Percentiles rank a stretch among this genome's conserved stretches.
These are phyloP conservation scores for Mortierella sp. DNA, from an alignment of 371 early-diverging fungal species.

Conservation along the genomic window DNA sequence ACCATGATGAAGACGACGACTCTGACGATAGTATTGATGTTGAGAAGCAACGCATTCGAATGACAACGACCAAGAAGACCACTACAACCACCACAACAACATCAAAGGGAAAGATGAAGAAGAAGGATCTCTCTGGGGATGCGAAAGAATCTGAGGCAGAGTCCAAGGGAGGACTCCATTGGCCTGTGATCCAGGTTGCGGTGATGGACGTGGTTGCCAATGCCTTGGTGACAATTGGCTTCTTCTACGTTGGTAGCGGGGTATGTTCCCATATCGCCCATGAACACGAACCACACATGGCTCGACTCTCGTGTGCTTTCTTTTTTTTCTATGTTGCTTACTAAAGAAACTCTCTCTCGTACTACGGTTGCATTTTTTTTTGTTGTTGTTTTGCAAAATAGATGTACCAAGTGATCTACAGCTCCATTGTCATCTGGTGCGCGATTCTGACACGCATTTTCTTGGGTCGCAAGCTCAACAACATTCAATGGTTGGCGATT, in stretches of 20 bases:
- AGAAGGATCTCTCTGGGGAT: too few relatives aligned
- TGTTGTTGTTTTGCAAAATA: conserved; percentile 22
- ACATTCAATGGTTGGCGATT: conserved; percentile 73
- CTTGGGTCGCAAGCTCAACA: conserved; percentile 64
- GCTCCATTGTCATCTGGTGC: conserved; percentile 80
- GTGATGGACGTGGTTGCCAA: conserved; percentile 76
- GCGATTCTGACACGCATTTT: conserved; percentile 75
- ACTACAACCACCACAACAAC: background rate
- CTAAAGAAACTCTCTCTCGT: background rate
- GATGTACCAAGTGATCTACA: conserved; percentile 83
- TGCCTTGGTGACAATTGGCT: conserved; percentile 75
- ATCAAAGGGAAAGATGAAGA: too few relatives aligned
- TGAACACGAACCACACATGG: background rate
- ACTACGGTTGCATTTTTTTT: background rate
- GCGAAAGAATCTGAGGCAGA: conserved; percentile 36
- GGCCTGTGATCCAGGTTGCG: conserved; percentile 64
- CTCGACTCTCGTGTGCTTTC: background rate
- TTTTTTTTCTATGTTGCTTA: background rate
- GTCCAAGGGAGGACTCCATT: conserved; percentile 55
- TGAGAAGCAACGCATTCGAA: conserved; percentile 32
- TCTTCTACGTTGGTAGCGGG: conserved; percentile 80
- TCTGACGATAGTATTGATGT: too few relatives aligned
- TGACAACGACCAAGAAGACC: conserved; percentile 9
- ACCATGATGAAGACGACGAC: conserved; percentile 12
- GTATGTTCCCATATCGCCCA: conserved; percentile 51